These are phyloP conservation scores for Lentinula novae-zelandiae DNA, from an alignment of 1,284 basidiomycete genomes.

Conservation along the genomic window DNA sequence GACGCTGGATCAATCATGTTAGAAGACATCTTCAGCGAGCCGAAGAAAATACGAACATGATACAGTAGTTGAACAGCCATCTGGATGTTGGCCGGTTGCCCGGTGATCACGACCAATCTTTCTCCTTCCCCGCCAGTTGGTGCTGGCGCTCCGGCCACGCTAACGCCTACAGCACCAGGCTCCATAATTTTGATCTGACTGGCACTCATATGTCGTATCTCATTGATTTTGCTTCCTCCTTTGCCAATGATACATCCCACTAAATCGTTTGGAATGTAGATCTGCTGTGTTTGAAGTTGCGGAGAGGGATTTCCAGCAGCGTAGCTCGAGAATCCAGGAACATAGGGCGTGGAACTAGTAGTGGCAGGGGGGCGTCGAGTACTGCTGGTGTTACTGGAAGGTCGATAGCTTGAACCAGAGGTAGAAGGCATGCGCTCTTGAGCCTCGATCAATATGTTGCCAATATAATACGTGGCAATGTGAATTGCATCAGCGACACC, in stretches of 20 bases:
- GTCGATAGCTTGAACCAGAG: conserved; percentile 56
- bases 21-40: conserved; percentile 9
- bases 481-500: conserved; percentile 99
- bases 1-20: conserved; percentile 44
- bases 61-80: conserved; percentile 95
- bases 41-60: conserved; percentile 52
- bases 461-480: conserved; percentile 99
- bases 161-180: conserved; percentile 76
- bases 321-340: conserved; percentile 52
- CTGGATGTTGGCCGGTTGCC: conserved; percentile 91
- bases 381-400: conserved; percentile 36
- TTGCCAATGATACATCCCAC: conserved; percentile 99
- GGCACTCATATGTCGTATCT: conserved; percentile 91
- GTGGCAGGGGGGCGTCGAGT: conserved; percentile 41
- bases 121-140: conserved; percentile 79
- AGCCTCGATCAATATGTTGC: conserved; percentile 94
- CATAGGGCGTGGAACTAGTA: conserved; percentile 61
- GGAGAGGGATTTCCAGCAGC: conserved; percentile 36
- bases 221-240: conserved; percentile 98
- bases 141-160: conserved; percentile 50
- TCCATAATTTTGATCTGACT: conserved; percentile 99
- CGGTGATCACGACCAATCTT: conserved; percentile 91
- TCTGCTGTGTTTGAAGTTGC: conserved; percentile 93
- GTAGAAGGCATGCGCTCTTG: conserved; percentile 82
- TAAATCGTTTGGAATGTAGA: conserved; percentile 97